Base-by-base conservation (phyloP, 495 filamentous ascomycete genomes). In the Neurospora sp. region DNA sequence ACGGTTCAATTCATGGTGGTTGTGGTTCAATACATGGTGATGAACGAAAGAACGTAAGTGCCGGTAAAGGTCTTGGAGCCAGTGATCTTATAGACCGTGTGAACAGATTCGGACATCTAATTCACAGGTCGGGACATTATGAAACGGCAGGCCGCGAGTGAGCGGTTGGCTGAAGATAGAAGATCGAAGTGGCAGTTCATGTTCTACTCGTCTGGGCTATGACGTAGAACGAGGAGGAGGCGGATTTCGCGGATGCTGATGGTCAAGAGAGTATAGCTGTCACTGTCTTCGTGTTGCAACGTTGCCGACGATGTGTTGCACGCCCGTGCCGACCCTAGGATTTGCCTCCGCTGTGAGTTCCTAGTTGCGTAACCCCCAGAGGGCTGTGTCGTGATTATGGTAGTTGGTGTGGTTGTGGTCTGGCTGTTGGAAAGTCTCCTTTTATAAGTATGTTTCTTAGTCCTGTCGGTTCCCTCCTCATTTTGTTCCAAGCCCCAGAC, bases 191-290 rank as follows among this genome's bases (percentile, higher is more conserved):
- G 9, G 12, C n/a, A 48, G 46, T 22, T 20, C 46, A 48, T 48
- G 44, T 46, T 46, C 44, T 46, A 46, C 8, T 46, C 44, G 44
- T 46, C 44, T 46, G 44, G 44, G 18, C 18, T 46, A 20, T 46
- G n/a, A 11, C 46, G n/a, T 12, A 96, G 16, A 96, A 87, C 68
- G 85, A 85, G 53, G 88, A 81, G 11, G 90, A 87, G 4, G 89
- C 82, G 46, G 84, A 74, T 12, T 87, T 1, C 82, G 0, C 89
- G 86, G 69, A 95, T 89, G 20, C 92, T 92, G 9, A 91, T 92
- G 5, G 87, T 87, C 37, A 85, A 78, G 22, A 90, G 78, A 0
- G 74, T 78, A 74, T 81, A 90, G 14, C 73, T 75, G 9, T 77
- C 74, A 0, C 85, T 81, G 40, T 86, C 81, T 37, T 84, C 76